A percentile compares a stretch with the other conserved stretches of the same genome.
Evolutionary conservation across 1,284 basidiomycete genomes (phyloP).

Genomic region (Coriolopsis trogii): DNA sequence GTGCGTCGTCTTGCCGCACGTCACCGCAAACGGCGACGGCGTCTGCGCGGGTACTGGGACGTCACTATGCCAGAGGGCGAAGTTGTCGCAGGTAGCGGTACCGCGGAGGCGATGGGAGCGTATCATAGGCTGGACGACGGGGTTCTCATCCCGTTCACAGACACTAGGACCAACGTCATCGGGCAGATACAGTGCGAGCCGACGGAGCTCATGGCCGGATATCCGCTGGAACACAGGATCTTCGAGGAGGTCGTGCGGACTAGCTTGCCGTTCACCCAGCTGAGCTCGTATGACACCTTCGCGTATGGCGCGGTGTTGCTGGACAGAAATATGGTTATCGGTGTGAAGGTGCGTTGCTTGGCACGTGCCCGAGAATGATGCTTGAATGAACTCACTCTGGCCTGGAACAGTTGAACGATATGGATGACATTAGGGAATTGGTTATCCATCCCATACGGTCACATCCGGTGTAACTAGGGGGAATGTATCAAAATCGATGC

Average conservation of each 20-base stretch:
- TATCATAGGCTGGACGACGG: neutral
- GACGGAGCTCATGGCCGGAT: slow-evolving; percentile 19
- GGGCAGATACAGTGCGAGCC: slow-evolving; percentile 23
- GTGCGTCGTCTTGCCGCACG: slow-evolving; percentile 18
- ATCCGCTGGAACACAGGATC: slow-evolving; percentile 16
- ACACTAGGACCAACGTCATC: slow-evolving; percentile 17
- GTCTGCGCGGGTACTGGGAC: slow-evolving; percentile 9
- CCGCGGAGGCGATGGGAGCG: neutral
- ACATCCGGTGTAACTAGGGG: neutral
- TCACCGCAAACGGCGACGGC: slow-evolving; percentile 18
- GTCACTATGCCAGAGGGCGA: slow-evolving; percentile 7
- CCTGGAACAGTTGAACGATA: slow-evolving; percentile 16
- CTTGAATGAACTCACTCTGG: neutral
- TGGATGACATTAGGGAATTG: slow-evolving; percentile 21
- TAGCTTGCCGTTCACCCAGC: slow-evolving; percentile 22
- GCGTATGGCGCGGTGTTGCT: slow-evolving; percentile 23
- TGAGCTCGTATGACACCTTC: slow-evolving; percentile 24
- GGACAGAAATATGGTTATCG: slow-evolving; percentile 20
- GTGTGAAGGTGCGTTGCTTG: slow-evolving; percentile 19
- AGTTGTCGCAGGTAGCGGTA: neutral
- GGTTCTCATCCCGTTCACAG: slow-evolving; percentile 22
- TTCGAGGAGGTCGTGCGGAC: slow-evolving; percentile 24
- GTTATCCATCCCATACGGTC: slow-evolving; percentile 18
- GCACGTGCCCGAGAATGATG: neutral
- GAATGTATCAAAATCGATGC: neutral